These are phyloP conservation scores for Penicillium brevicompactum DNA, from an alignment of 2,329 filamentous ascomycete genomes.

Conservation along the genomic window DNA sequence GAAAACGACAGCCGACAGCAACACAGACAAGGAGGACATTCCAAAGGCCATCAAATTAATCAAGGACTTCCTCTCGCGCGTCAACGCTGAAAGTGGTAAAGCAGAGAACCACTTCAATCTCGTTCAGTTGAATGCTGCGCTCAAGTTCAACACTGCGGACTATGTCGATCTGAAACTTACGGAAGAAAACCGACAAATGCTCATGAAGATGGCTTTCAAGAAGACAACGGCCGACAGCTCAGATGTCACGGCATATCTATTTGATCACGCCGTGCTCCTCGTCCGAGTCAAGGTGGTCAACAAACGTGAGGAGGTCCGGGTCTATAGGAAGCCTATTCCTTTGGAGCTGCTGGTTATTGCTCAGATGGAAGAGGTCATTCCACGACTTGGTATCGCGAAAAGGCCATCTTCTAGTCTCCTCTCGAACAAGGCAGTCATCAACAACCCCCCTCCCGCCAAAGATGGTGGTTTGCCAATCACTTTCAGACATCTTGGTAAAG, in stretches of 20 bases:
- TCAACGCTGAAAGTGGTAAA: constrained; percentile 94
- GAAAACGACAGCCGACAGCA: constrained; percentile 88
- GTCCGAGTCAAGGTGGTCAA: constrained; percentile 89
- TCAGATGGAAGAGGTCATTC: constrained; percentile 96
- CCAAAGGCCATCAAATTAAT: constrained; percentile 87
- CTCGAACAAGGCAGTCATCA: constrained; percentile 56
- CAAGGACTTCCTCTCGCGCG: constrained; percentile 79
- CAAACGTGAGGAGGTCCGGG: constrained; percentile 91
- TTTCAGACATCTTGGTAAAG: constrained; percentile 93
- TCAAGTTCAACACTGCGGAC: constrained; percentile 87
- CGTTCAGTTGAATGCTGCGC: constrained; percentile 84
- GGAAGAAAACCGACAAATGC: constrained; percentile 86
- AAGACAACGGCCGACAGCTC: constrained; percentile 85
- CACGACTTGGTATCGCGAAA: constrained; percentile 76
- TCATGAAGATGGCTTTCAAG: constrained; percentile 93
- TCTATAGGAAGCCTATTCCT: constrained; percentile 93
- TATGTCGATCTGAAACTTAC: constrained; percentile 92
- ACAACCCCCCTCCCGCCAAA: constrained; percentile 55
- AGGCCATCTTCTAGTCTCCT: constrained; percentile 85
- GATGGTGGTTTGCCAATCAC: constrained; percentile 87
- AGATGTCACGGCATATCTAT: constrained; percentile 92
- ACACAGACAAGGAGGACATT: constrained; percentile 86
- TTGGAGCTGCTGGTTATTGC: constrained; percentile 89
- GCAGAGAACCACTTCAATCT: constrained; percentile 97
- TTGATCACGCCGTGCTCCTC: constrained; percentile 91